phyloP scores from a whole-genome alignment of 2,329 filamentous ascomycete genomes.

The Paraphoma sp. region DNA sequence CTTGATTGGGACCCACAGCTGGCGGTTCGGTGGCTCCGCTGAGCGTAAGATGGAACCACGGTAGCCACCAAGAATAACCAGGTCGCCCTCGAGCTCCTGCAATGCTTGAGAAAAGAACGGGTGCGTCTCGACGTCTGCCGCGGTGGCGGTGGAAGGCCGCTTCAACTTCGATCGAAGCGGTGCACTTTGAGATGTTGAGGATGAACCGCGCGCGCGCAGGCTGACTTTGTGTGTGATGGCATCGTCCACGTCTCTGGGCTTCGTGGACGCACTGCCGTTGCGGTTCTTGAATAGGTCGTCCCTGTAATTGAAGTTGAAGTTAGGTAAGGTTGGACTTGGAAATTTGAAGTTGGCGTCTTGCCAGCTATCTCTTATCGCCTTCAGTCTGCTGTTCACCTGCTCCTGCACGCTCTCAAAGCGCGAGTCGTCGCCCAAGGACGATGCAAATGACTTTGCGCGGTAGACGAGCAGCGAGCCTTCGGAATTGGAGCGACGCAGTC shows the following conservation, averaged over 20 bases:
- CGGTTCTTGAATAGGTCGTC: constrained; percentile 36
- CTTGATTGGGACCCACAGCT: constrained; percentile 93
- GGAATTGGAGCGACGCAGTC: constrained; percentile 69
- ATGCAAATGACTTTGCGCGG: constrained; percentile 76
- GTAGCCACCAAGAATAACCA: constrained; percentile 90
- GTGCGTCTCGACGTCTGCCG: constrained; percentile 47
- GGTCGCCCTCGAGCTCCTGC: constrained; percentile 76
- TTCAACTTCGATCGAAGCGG: constrained; percentile 22
- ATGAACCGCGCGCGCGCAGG: constrained; percentile 24
- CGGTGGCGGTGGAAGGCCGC: constrained; percentile 10
- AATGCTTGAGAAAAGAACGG: constrained; percentile 65
- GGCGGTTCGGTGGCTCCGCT: constrained; percentile 79
- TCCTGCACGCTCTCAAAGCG: constrained; percentile 81
- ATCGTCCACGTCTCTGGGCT: constrained; percentile 17
- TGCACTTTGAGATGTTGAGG: constrained; percentile 12
- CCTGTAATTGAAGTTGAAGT: constrained; percentile 50
- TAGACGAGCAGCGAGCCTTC: constrained; percentile 79
- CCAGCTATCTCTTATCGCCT: constrained; percentile 87
- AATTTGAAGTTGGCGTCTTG: constrained; percentile 80
- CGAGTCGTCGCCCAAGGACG: constrained; percentile 83
- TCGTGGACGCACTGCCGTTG: constrained; percentile 18
- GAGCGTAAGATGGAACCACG: constrained; percentile 88
- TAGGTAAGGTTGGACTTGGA: constrained; percentile 61
- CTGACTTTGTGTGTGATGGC: constrained; percentile 18
- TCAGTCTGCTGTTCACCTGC: constrained; percentile 86